Percentiles rank a stretch among this genome's conserved stretches.
Evolutionary conservation across 306 rosid species (phyloP).

Genomic region (Fagus crenata): DNA sequence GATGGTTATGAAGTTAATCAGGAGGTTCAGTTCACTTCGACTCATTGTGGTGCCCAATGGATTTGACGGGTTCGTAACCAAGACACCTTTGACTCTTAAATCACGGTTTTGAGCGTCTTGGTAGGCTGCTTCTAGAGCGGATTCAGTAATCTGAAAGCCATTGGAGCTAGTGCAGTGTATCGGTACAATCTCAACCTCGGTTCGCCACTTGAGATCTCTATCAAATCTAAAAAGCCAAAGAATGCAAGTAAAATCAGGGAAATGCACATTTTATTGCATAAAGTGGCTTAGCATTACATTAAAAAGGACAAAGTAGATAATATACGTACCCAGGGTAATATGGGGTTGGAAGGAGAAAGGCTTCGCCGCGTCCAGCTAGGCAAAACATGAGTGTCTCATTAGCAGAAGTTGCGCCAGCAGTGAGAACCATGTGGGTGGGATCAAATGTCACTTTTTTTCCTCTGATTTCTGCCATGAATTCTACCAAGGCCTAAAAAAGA

Average conservation of each 20-base stretch:
- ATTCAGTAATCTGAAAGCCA: conserved; percentile 71
- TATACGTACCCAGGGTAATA: conserved; percentile 77
- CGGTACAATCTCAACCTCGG: conserved; percentile 73
- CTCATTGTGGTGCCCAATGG: conserved; percentile 75
- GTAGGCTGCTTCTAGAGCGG: conserved; percentile 51
- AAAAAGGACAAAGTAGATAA: background rate
- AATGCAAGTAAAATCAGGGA: conserved; percentile 38
- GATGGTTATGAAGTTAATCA: conserved; percentile 53
- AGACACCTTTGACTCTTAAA: conserved; percentile 71
- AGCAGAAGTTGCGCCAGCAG: conserved; percentile 86
- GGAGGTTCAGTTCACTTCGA: conserved; percentile 50
- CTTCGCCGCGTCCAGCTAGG: conserved; percentile 67
- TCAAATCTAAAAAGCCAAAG: conserved; percentile 56
- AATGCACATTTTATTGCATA: conserved; percentile 8
- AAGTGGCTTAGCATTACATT: background rate
- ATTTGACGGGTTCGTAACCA: conserved; percentile 87
- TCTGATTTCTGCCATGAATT: conserved; percentile 77
- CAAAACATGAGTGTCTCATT: conserved; percentile 88
- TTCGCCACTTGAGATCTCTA: conserved; percentile 86
- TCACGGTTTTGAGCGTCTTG: conserved; percentile 56
- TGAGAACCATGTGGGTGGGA: conserved; percentile 63
- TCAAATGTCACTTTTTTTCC: conserved; percentile 66
- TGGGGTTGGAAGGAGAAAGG: conserved; percentile 85
- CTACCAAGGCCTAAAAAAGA: conserved; percentile 53
- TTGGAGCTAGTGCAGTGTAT: conserved; percentile 76